These are phyloP conservation scores for Eutrema japonicum DNA, from an alignment of 345 rosid species.

Conservation along the genomic window DNA sequence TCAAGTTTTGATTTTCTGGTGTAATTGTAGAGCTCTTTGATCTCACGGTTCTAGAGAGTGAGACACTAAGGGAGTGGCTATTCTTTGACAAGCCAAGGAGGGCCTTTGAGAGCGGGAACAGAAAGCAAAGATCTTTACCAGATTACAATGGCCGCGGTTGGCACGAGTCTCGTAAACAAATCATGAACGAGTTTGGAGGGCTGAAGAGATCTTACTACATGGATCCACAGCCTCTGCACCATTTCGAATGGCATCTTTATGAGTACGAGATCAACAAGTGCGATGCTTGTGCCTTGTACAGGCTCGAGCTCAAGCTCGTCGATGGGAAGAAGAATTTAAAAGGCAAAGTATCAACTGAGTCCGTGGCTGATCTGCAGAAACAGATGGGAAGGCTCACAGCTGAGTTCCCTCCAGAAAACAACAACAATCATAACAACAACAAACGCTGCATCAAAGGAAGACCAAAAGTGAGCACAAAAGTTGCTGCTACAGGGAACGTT, in stretches of 20 bases:
- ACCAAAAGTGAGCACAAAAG: constrained; percentile 61
- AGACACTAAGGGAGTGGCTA: constrained; percentile 97
- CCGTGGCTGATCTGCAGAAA: constrained; percentile 89
- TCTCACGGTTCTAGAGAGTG: constrained; percentile 81
- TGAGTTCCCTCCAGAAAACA: constrained; percentile 73
- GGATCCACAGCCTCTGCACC: constrained; percentile 96
- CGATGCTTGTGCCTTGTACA: constrained; percentile 91
- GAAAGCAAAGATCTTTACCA: constrained; percentile 98
- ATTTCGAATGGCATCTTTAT: constrained; percentile 96
- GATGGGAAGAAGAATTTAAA: constrained; percentile 89
- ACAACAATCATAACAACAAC: constrained; percentile 44
- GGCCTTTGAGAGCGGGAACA: constrained; percentile 95
- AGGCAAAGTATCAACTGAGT: constrained; percentile 69
- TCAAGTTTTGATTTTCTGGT: constrained; percentile 36
- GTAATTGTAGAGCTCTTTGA: constrained; percentile 86
- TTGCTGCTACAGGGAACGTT: constrained; percentile 41
- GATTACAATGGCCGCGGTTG: constrained; percentile 97
- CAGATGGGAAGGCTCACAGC: constrained; percentile 95
- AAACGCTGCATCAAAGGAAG: constrained; percentile 76
- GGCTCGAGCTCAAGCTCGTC: constrained; percentile 92
- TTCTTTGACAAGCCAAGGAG: constrained; percentile 96
- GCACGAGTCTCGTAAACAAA: constrained; percentile 98
- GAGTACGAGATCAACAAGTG: constrained; percentile 95
- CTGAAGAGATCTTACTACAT: constrained; percentile 97
- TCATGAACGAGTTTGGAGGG: constrained; percentile 91